Evolutionary conservation across 345 rosid genomes (phyloP), one percentile per base, ranked within the genome.

Genomic region (Erysimum cheiranthoides): DNA sequence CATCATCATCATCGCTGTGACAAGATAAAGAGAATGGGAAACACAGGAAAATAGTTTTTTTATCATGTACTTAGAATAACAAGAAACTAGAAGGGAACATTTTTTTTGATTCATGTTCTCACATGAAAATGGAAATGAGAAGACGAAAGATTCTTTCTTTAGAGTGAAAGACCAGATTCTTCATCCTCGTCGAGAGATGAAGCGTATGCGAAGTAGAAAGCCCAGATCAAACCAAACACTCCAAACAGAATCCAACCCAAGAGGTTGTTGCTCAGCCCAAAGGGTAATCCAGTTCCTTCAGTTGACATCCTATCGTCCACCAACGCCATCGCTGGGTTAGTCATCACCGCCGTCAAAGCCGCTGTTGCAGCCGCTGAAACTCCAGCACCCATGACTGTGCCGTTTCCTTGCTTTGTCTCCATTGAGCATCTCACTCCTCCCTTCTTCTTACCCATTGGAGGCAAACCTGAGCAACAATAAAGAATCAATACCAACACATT

Each of bases 181-280:
- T 90, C 98, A 71, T 92, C 97, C 1, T 94, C 97, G 27, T 92
- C 93, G 8, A 73, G 79, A 66, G 81, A 36, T 18, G 89, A 70
- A 43, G 96, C 64, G 90, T 92, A 94, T 72, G 80, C n/a, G 17
- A 80, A 68, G 86, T 85, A 94, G 78, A 94, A 80, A 16, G 93
- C 18, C 97, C 98, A 94, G 60, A 94, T 89, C 70, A 94, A 80
- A 70, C 85, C 92, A 36, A 94, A 94, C 38, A 94, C 91, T 14
- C 91, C 98, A 16, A 92, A 63, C 71, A 94, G 83, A 75, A 94
- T 88, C 98, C 98, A 94, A 10, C 83, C 97, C 60, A 92, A 91
- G 42, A 94, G 91, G 78, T 92, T 94, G 93, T 92, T 94, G 90
- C 98, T 94, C 45, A 94, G 73, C 0, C 98, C 96, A 57, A 94